A percentile compares a stretch with the other conserved stretches of the same genome.
Conservation (phyloP, 371 early-diverging fungal species). For the Rhizopus sp. region DNA sequence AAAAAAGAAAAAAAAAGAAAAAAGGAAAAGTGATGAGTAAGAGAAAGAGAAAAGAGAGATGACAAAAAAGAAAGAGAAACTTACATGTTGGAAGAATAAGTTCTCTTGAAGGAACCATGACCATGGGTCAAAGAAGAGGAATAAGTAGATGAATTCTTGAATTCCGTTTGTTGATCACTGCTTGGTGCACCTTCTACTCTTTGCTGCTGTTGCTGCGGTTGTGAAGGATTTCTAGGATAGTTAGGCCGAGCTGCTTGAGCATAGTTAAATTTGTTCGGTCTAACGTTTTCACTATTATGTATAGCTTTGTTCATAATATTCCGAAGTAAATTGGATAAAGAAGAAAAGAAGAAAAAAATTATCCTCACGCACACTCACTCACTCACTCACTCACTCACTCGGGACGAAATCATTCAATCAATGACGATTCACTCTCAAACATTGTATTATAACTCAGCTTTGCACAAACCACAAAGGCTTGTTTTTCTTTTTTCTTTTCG, state of each 20-base stretch:
- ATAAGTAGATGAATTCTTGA: conserved; percentile 8
- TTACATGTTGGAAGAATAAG: not conserved
- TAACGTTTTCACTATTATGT: conserved; percentile 1
- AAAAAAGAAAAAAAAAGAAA: not conserved
- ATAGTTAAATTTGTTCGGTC: conserved; percentile 9
- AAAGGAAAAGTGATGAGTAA: conserved; percentile 10
- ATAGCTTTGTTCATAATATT: conserved; percentile 6
- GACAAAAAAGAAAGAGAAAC: not conserved
- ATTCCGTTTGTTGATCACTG: conserved; percentile 1
- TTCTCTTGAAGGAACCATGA: conserved; percentile 1
- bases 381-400: not conserved
- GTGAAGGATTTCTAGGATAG: not conserved
- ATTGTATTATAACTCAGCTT: too few species aligned
- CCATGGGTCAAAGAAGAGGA: conserved; percentile 3
- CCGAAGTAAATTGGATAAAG: conserved; percentile 5
- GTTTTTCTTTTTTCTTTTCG: too few species aligned
- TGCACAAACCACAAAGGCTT: too few species aligned
- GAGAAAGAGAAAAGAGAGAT: conserved; percentile 7
- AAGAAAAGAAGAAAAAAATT: conserved; percentile 1
- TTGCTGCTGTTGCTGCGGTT: conserved; percentile 9
- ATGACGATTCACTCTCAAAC: not conserved
- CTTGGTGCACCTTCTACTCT: not conserved
- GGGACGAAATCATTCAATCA: conserved; percentile 5
- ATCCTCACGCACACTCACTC: too few species aligned
- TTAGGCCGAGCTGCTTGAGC: conserved; percentile 11